These are phyloP conservation scores for Sclerotinia spermophila DNA, from an alignment of 2,329 filamentous ascomycete genomes.

Conservation along the genomic window DNA sequence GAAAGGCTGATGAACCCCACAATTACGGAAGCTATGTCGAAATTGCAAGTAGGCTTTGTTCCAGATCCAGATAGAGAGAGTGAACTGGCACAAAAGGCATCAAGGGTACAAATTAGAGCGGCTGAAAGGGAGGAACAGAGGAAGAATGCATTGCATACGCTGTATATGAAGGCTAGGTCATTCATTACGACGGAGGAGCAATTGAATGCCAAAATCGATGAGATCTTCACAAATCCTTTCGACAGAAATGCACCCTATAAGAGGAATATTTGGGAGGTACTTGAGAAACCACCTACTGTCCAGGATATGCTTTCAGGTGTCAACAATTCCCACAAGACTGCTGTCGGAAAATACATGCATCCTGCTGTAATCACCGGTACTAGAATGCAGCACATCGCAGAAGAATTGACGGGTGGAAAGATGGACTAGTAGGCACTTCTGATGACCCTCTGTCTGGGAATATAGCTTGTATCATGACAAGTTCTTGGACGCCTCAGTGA, in stretches of 20 bases:
- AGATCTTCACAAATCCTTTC: conserved; percentile 58
- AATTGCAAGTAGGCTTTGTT: conserved; percentile 48
- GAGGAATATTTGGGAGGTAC: conserved; percentile 35
- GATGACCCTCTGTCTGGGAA: not conserved
- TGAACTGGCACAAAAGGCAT: conserved; percentile 47
- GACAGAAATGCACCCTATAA: not conserved
- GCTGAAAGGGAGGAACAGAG: conserved; percentile 56
- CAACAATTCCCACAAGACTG: conserved; percentile 36
- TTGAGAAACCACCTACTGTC: conserved; percentile 43
- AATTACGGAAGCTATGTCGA: conserved; percentile 50
- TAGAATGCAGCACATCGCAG: conserved; percentile 60
- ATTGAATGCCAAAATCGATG: conserved; percentile 68
- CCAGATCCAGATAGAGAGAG: conserved; percentile 61
- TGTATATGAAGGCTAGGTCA: conserved; percentile 82
- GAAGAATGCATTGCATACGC: conserved; percentile 70
- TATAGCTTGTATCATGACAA: conserved; percentile 3
- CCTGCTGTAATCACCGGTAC: conserved; percentile 46
- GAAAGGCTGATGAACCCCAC: conserved; percentile 72
- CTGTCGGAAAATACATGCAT: conserved; percentile 34
- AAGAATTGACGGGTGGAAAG: conserved; percentile 66
- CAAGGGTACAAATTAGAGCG: conserved; percentile 43
- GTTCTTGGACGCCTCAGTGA: not conserved
- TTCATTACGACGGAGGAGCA: conserved; percentile 85
- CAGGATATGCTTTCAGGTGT: conserved; percentile 44
- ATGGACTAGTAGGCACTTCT: conserved; percentile 38